Conservation (phyloP, 352 stramenopile species). For the Phytophthora pisi region DNA sequence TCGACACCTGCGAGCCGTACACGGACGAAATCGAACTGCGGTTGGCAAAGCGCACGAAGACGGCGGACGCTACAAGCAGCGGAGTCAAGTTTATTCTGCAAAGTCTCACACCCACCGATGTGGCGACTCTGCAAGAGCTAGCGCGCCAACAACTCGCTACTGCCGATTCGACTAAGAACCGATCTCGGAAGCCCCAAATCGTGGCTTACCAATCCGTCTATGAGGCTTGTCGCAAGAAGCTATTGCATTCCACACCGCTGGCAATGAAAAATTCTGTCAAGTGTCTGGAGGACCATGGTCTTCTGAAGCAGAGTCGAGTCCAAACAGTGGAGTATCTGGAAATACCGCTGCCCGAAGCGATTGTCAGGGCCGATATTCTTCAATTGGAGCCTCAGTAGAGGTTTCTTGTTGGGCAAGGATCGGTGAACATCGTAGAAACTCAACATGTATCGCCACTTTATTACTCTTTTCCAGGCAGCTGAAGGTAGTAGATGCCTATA, state of each 20-base stretch:
- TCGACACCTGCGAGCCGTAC: conserved; percentile 54
- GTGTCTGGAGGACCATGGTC: conserved; percentile 62
- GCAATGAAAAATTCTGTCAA: conserved; percentile 75
- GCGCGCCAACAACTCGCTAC: conserved; percentile 45
- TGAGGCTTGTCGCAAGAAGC: conserved; percentile 53
- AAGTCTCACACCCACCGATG: conserved; percentile 65
- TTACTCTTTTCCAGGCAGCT: neutral
- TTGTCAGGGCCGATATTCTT: conserved; percentile 54
- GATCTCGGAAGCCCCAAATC: conserved; percentile 17
- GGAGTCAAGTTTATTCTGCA: conserved; percentile 71
- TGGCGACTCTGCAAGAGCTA: conserved; percentile 52
- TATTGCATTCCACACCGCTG: conserved; percentile 52
- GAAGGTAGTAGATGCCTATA: neutral
- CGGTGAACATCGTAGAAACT: neutral
- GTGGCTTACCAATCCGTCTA: conserved; percentile 58
- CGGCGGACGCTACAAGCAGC: conserved; percentile 37
- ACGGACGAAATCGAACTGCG: conserved; percentile 51
- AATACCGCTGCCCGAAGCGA: conserved; percentile 50
- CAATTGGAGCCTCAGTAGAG: conserved; percentile 1
- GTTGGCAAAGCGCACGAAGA: conserved; percentile 33
- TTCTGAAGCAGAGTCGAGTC: conserved; percentile 46
- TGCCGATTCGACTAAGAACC: conserved; percentile 4
- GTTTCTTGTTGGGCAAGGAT: neutral
- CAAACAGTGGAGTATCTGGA: conserved; percentile 51
- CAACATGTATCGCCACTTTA: conserved; percentile 3